Evolutionary conservation across 2,329 filamentous ascomycete species (phyloP).

Genomic region (Cordyceps cateniannulata): DNA sequence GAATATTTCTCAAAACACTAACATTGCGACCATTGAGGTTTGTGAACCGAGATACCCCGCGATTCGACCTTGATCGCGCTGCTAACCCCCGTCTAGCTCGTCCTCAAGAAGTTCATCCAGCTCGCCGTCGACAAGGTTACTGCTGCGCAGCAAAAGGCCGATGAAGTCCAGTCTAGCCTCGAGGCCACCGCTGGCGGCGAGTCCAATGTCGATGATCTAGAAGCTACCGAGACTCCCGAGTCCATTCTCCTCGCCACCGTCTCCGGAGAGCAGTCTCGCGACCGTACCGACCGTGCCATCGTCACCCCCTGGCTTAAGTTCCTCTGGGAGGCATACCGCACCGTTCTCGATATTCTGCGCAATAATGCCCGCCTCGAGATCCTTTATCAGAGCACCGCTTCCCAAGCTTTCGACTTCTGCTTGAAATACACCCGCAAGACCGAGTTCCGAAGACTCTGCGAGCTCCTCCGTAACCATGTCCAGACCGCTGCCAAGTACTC

Average conservation of each 20-base stretch:
- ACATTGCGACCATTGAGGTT: conserved; percentile 95
- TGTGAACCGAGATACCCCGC: conserved; percentile 16
- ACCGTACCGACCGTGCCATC: conserved; percentile 95
- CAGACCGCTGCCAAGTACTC: conserved; percentile 99
- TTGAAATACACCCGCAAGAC: conserved; percentile 98
- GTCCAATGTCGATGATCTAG: conserved; percentile 84
- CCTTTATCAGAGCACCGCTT: conserved; percentile 96
- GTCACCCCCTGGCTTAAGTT: conserved; percentile 99
- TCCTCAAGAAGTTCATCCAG: conserved; percentile 97
- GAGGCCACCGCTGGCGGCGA: conserved; percentile 56
- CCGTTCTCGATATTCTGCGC: conserved; percentile 94
- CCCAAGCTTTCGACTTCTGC: conserved; percentile 98
- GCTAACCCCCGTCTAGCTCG: conserved; percentile 49
- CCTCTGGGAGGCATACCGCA: conserved; percentile 98
- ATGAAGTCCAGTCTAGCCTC: conserved; percentile 83
- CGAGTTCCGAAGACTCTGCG: conserved; percentile 96
- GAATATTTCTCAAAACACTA: conserved; percentile 99
- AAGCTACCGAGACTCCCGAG: conserved; percentile 95
- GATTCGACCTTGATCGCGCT: background rate
- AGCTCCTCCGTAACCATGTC: conserved; percentile 95
- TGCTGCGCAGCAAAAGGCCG: conserved; percentile 90
- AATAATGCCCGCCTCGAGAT: conserved; percentile 97
- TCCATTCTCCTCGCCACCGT: conserved; percentile 97
- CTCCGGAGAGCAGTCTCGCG: conserved; percentile 93
- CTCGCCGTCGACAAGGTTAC: conserved; percentile 94